Base-by-base conservation (phyloP, 805 yeast genomes). In the Barnettozyma populi region DNA sequence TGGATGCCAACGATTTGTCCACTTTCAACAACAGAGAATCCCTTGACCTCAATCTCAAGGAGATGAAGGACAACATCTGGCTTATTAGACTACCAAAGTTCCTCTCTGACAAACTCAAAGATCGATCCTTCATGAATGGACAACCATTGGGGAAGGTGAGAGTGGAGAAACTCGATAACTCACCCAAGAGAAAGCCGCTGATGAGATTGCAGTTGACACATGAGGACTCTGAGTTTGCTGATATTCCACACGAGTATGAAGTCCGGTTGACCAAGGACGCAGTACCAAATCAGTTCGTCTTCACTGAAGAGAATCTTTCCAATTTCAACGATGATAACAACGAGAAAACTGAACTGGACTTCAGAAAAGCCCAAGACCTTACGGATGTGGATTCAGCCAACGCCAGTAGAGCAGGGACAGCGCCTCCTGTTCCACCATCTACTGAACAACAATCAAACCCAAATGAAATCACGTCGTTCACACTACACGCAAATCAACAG, bases 71-170 rank as follows among this genome's bases (percentile, higher is more conserved):
- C 58, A 89, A 89, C 56, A 83, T 94, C 37, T 94, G 98, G 99
- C 72, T 94, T 20, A 96, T 94, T 21, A 79, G 94, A 57, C 70
- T 94, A 60, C 98, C 99, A 2, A 81, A 87, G 60, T 89, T 89
- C 60, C 70, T 94, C 51, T 85, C 95, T 27, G 87, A 84, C 36
- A 74, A 78, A 54, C 89, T 97, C 96, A 75, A 81, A 46, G 75
- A 84, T 52, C 74, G 78, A 45, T 79, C 73, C 21, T 69, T 70
- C 39, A 66, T 84, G 43, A 75, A 79, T 45, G 97, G 96, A 7
- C 82, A 84, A 59, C 83, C 82, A 50, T 68, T 94, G 53, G 95
- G 97, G 7, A 82, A 80, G 56, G 86, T 94, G 34, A 80, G 80
- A 53, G 76, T 68, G 56, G 68, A 67, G 48, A 63, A 66, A 19